phyloP scores from a whole-genome alignment of 192 early-diverging fungal genomes.

The Allomyces macrogynus region DNA sequence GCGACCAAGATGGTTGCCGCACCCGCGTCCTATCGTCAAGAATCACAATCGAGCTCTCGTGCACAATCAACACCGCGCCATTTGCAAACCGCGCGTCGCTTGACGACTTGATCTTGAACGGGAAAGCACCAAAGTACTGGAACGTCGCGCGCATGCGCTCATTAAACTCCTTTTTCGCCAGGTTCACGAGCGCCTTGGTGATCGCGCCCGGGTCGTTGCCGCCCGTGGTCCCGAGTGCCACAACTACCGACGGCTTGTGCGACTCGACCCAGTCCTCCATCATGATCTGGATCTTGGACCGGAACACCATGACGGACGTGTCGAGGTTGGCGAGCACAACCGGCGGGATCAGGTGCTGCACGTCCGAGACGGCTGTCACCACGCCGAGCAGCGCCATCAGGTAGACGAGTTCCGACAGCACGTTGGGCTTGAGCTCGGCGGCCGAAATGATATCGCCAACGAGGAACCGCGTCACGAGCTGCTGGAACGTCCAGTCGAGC shows the following conservation, averaged over 20 bases:
- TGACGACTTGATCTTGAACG: neutral
- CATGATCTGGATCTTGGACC: neutral
- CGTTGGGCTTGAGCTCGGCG: neutral
- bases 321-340: neutral
- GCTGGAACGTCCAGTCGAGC: neutral
- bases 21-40: neutral
- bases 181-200: neutral
- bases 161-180: neutral
- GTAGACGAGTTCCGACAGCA: neutral
- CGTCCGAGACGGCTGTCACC: neutral
- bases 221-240: neutral
- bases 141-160: neutral
- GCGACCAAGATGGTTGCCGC: too few relatives aligned
- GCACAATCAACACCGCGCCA: neutral
- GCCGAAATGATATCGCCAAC: neutral
- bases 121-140: neutral
- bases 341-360: neutral
- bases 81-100: neutral
- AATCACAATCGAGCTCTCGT: neutral
- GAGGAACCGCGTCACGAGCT: neutral
- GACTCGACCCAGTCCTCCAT: neutral
- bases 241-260: neutral
- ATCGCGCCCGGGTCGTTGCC: neutral
- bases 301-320: neutral
- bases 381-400: neutral